Conservation (phyloP, 305 asterid genomes). For the Caryopteris hybrid region DNA sequence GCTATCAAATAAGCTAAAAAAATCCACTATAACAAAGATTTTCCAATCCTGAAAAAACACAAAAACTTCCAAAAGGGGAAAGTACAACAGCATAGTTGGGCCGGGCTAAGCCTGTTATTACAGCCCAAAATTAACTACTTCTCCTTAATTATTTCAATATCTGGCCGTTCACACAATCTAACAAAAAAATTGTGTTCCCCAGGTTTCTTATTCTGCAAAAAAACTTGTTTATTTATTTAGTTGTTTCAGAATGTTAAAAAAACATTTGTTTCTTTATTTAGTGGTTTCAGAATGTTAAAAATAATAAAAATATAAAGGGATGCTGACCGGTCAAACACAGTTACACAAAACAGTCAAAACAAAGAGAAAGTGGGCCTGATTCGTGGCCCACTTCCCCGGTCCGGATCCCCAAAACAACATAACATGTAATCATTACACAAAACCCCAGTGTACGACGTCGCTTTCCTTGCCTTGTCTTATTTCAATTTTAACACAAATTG, state of each 20-base stretch:
- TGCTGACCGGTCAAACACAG: constrained; percentile 37
- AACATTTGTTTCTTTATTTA: too few relatives aligned
- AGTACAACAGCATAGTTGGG: background rate
- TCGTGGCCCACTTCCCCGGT: constrained; percentile 3
- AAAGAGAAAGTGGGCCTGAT: constrained; percentile 9
- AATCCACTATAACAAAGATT: too few relatives aligned
- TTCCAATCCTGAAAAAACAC: too few relatives aligned
- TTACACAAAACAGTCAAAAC: constrained; percentile 24
- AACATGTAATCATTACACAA: constrained; percentile 20
- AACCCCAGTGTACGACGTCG: constrained; percentile 14
- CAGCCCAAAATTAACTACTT: background rate
- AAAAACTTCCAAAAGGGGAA: background rate
- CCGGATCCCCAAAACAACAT: constrained; percentile 19
- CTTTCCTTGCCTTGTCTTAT: background rate
- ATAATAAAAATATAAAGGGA: background rate
- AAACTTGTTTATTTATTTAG: background rate
- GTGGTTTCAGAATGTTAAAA: too few relatives aligned
- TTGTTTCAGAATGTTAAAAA: background rate
- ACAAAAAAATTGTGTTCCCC: constrained; percentile 11
- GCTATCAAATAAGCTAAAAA: too few relatives aligned
- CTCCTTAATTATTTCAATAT: background rate
- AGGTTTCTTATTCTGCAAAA: constrained; percentile 16
- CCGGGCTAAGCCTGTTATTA: background rate
- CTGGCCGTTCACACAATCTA: background rate
- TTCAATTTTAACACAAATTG: too few relatives aligned